Evolutionary conservation across 495 filamentous ascomycete species (phyloP).

Genomic region (Hyaloscypha bicolor): DNA sequence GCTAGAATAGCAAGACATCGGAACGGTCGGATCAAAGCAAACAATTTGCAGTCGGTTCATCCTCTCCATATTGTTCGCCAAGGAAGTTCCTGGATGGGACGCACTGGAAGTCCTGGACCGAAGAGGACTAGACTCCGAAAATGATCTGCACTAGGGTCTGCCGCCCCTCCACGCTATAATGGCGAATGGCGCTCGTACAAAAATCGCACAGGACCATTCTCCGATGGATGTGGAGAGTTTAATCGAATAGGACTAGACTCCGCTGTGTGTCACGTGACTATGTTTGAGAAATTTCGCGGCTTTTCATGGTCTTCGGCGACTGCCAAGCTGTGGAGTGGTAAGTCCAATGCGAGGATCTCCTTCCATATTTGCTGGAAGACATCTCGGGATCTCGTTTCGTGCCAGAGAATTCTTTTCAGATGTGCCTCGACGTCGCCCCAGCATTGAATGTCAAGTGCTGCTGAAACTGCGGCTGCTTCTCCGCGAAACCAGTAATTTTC

Average conservation of each 20-base stretch:
- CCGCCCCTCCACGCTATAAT: not conserved
- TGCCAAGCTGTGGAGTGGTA: not conserved
- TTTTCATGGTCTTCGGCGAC: not conserved
- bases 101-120: not conserved
- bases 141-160: not conserved
- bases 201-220: not conserved
- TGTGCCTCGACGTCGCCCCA: conserved; percentile 34
- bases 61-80: not conserved
- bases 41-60: not conserved
- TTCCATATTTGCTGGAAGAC: conserved; percentile 8
- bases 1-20: not conserved
- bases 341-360: not conserved
- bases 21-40: not conserved
- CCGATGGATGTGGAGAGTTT: not conserved
- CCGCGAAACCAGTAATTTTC: conserved; percentile 37
- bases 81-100: not conserved
- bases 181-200: not conserved
- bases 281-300: not conserved
- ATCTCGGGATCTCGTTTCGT: conserved; percentile 18
- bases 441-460: conserved; percentile 26
- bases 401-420: conserved; percentile 42
- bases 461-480: conserved; percentile 7
- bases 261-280: not conserved
- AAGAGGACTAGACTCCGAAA: conserved; percentile 13
- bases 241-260: conserved; percentile 23